Conservation (phyloP, 768 basidiomycete genomes). For the Boletus coccyginus region DNA sequence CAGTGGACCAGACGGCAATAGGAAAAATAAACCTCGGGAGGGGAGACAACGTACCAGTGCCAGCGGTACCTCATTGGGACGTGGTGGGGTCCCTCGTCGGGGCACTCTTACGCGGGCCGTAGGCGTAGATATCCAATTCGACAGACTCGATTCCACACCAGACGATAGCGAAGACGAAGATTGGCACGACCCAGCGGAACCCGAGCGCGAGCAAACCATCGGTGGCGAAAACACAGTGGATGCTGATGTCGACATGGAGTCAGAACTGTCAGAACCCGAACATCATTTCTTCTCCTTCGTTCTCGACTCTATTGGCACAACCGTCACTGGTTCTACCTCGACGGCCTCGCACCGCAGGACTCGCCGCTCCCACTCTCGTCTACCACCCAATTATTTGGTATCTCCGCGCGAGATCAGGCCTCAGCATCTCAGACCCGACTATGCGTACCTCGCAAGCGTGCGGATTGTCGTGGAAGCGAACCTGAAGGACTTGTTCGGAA, state of each 20-base stretch:
- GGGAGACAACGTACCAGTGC: not conserved
- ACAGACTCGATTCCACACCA: slow-evolving; percentile 3
- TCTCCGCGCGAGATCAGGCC: slow-evolving; percentile 22
- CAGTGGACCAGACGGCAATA: not conserved
- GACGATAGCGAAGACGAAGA: slow-evolving; percentile 23
- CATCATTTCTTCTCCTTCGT: slow-evolving; percentile 13
- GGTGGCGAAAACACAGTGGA: not conserved
- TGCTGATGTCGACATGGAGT: slow-evolving; percentile 1
- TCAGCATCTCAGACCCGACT: slow-evolving; percentile 44
- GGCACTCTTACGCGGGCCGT: slow-evolving; percentile 19
- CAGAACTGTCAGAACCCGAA: not conserved
- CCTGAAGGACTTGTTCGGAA: slow-evolving; percentile 37
- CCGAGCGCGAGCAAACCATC: not conserved
- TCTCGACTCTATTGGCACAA: not conserved
- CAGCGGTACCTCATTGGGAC: not conserved
- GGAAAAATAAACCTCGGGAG: not conserved
- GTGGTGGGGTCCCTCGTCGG: not conserved
- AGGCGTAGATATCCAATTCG: slow-evolving; percentile 12
- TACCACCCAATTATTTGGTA: slow-evolving; percentile 9
- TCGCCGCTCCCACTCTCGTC: slow-evolving; percentile 17
- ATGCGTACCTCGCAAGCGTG: slow-evolving; percentile 49
- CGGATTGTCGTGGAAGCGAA: slow-evolving; percentile 53
- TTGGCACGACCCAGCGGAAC: slow-evolving; percentile 15
- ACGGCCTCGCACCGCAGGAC: slow-evolving; percentile 13
- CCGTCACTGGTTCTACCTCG: not conserved